Evolutionary conservation across 1,284 basidiomycete species (phyloP).

Genomic region (Trichosporon ovoides): DNA sequence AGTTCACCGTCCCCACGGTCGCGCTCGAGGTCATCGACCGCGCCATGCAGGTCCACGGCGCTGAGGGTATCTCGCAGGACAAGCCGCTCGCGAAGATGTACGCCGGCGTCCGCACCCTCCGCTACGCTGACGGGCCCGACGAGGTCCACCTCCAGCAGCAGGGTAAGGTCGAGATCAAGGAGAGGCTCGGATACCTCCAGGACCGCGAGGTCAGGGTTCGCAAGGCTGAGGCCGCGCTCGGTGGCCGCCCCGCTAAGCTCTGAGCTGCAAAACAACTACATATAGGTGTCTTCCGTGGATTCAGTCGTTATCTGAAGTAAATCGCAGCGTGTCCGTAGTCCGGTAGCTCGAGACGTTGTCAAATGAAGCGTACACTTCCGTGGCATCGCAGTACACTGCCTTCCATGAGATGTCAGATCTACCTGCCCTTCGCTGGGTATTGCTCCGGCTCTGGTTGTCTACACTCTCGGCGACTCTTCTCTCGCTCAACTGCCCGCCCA

Average conservation of each 20-base stretch:
- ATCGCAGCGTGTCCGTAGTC: neutral
- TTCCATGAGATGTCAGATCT: too few relatives aligned
- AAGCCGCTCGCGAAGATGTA: slow-evolving; percentile 72
- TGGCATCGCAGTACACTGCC: too few relatives aligned
- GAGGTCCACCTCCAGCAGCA: slow-evolving; percentile 95
- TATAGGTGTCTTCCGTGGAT: too few relatives aligned
- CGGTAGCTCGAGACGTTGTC: too few relatives aligned
- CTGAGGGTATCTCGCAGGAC: slow-evolving; percentile 90
- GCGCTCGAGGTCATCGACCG: slow-evolving; percentile 83
- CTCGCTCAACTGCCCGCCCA: too few relatives aligned
- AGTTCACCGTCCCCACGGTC: slow-evolving; percentile 91
- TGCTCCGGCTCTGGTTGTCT: too few relatives aligned
- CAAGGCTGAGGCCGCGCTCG: slow-evolving; percentile 9
- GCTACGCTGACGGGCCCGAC: slow-evolving; percentile 88
- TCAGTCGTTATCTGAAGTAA: too few relatives aligned
- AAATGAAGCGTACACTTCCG: too few relatives aligned
- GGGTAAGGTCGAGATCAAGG: slow-evolving; percentile 72
- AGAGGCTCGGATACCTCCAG: slow-evolving; percentile 15
- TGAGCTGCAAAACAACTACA: neutral
- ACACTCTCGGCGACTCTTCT: too few relatives aligned
- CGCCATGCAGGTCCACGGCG: slow-evolving; percentile 90
- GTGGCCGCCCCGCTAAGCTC: slow-evolving; percentile 8
- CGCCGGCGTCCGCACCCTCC: slow-evolving; percentile 76
- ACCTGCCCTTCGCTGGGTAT: too few relatives aligned
- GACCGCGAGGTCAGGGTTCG: slow-evolving; percentile 13